Evolutionary conservation across 768 basidiomycete species (phyloP), one percentile per base, ranked within the genome.

Genomic region (Chiua virens): DNA sequence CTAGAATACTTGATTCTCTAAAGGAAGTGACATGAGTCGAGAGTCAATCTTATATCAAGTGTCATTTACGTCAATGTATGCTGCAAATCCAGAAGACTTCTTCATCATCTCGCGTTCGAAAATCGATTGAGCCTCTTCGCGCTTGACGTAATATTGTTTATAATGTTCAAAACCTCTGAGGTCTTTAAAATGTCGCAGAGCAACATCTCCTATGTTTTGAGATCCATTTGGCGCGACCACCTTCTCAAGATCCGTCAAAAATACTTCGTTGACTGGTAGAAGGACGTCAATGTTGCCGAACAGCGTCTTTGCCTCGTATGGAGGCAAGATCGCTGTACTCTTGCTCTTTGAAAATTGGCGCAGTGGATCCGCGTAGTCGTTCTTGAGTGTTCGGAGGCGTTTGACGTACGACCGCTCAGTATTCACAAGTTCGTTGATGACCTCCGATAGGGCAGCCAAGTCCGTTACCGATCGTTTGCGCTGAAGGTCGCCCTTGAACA

Each of bases 271-370:
- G n/a, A 92, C 89, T 1, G 86, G 86, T 4, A 98, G 69, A 20
- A 99, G 78, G 45, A 82, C 85, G 68, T 98, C 95, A 45, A 98
- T 80, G 70, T 99, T 98, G 48, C 91, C 92, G 59, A 99, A 98
- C 21, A 99, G 78, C 1, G 83, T 90, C 57, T 90, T 94, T 30
- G 95, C 95, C 66, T 98, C 90, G 66, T 96, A 98, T 20, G 83
- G 71, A 1, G 89, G 87, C 40, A 99, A 80, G 59, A 99, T 91
- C 32, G 89, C 84, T 0, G 90, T 94, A 52, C 87, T 86, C 64
- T 90, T 89, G 67, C 79, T 85, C 48, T 82, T 80, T 20, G 96
- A 83, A 66, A 95, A 99, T 39, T 80, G 80, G 34, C 94, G 83
- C 23, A 99, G 75, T 9, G 94, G 97, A 65, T 92, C 87, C 30